Conservation (phyloP, 495 filamentous ascomycete genomes). For the Talaromyces wortmannii region DNA sequence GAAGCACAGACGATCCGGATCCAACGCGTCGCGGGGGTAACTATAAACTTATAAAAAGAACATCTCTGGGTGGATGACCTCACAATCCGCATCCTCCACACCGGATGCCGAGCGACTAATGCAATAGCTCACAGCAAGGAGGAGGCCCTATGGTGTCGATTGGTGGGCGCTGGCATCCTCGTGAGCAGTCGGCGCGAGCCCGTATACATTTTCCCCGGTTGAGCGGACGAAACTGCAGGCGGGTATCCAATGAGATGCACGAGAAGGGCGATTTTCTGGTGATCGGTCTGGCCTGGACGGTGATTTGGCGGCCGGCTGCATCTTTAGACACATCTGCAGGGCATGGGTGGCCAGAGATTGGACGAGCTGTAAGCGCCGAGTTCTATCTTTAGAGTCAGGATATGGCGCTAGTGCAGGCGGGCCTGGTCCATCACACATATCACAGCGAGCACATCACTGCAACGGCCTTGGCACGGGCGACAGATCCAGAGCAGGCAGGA, state of each 20-base stretch:
- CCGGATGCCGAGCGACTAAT: not conserved
- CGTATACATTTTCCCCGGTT: no score
- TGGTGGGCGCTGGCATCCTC: not conserved
- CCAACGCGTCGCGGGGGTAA: slow-evolving; percentile 14
- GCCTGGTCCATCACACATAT: not conserved
- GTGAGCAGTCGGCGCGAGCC: not conserved
- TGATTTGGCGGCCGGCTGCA: not conserved
- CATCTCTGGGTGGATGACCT: not conserved
- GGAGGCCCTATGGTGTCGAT: not conserved
- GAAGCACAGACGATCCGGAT: slow-evolving; percentile 15
- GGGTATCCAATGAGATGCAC: no score
- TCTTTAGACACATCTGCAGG: not conserved
- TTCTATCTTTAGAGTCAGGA: not conserved
- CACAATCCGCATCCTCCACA: not conserved
- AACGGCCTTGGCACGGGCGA: not conserved
- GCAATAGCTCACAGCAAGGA: not conserved
- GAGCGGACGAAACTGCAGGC: no score
- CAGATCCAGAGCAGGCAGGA: not conserved
- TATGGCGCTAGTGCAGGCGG: not conserved
- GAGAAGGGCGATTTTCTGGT: no score
- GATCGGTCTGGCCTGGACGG: not conserved
- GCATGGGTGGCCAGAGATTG: not conserved
- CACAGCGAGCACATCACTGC: not conserved
- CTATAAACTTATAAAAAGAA: slow-evolving; percentile 19
- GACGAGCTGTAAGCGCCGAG: not conserved